Evolutionary conservation across 352 stramenopile species (phyloP).

Genomic region (Lagenidium sp.): DNA sequence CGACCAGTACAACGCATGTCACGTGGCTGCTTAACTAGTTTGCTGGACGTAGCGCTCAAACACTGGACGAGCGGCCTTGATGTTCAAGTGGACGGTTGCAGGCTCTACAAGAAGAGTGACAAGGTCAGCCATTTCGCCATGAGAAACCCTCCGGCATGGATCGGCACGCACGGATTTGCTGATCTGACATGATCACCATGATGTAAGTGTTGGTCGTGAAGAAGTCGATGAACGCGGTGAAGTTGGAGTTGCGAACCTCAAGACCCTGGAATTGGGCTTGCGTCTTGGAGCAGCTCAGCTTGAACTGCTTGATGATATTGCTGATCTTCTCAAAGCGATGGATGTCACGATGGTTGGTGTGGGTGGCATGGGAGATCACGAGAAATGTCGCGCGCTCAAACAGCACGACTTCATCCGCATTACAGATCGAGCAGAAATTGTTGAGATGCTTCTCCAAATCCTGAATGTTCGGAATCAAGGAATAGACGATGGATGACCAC

Average conservation of each 20-base stretch:
- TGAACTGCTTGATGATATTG: conserved; percentile 99
- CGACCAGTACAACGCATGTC: too few relatives aligned
- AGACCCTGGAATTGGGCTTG: conserved; percentile 98
- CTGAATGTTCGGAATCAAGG: conserved; percentile 98
- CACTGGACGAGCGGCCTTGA: conserved; percentile 92
- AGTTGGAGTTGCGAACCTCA: conserved; percentile 96
- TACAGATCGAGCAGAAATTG: conserved; percentile 96
- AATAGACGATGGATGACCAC: conserved; percentile 99
- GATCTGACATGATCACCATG: conserved; percentile 97
- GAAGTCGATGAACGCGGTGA: conserved; percentile 97
- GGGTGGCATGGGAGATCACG: conserved; percentile 95
- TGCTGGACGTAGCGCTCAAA: conserved; percentile 97
- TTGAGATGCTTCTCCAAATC: conserved; percentile 94
- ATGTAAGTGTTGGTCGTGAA: conserved; percentile 99
- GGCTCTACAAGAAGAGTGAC: too few relatives aligned
- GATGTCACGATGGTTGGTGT: conserved; percentile 90
- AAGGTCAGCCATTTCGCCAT: too few relatives aligned
- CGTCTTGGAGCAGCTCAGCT: conserved; percentile 97
- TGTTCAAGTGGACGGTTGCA: conserved; percentile 95
- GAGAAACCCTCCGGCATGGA: too few relatives aligned
- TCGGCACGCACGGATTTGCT: conserved; percentile 65
- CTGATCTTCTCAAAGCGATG: conserved; percentile 99
- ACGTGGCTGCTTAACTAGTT: conserved; percentile 69
- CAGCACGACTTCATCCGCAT: conserved; percentile 95
- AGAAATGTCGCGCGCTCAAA: conserved; percentile 99